A percentile compares a stretch with the other conserved stretches of the same genome.
phyloP scores from a whole-genome alignment of 2,329 filamentous ascomycete genomes.

The Exophiala sideris region DNA sequence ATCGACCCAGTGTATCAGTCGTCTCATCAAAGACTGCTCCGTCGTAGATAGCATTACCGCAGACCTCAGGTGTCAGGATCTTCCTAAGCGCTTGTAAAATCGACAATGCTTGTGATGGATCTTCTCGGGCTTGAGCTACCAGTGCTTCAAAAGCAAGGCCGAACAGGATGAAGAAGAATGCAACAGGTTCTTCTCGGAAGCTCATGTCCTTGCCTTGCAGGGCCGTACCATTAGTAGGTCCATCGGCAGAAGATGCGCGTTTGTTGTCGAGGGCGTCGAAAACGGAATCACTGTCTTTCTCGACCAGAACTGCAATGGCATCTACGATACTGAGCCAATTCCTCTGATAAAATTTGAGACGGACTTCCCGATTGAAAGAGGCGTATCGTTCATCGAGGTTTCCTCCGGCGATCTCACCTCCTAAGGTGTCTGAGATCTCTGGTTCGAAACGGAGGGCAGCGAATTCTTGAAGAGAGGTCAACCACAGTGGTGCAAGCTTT shows the following conservation, averaged over 20 bases:
- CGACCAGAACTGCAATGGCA: constrained; percentile 93
- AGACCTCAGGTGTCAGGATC: constrained; percentile 89
- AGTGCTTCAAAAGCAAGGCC: constrained; percentile 95
- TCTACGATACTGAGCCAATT: constrained; percentile 96
- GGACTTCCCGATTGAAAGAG: constrained; percentile 86
- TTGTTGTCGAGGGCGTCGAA: constrained; percentile 95
- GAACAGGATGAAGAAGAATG: constrained; percentile 98
- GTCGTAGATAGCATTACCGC: constrained; percentile 93
- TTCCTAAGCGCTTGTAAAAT: constrained; percentile 91
- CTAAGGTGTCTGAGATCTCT: constrained; percentile 88
- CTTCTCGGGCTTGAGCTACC: constrained; percentile 69
- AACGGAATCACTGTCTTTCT: constrained; percentile 95
- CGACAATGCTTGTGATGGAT: constrained; percentile 74
- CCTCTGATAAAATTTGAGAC: constrained; percentile 94
- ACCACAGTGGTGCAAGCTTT: constrained; percentile 86
- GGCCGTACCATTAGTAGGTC: constrained; percentile 15
- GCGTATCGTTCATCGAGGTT: constrained; percentile 93
- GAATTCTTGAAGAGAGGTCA: constrained; percentile 89
- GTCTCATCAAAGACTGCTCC: constrained; percentile 95
- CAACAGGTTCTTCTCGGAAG: constrained; percentile 94
- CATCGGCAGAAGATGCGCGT: constrained; percentile 37
- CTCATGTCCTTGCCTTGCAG: constrained; percentile 71
- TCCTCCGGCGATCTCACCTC: constrained; percentile 74
- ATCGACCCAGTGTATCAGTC: constrained; percentile 88
- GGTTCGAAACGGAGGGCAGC: constrained; percentile 91